Percentiles rank a stretch among this genome's conserved stretches.
Conservation (phyloP, 2,329 filamentous ascomycete genomes). For the Cordyceps farinosa region DNA sequence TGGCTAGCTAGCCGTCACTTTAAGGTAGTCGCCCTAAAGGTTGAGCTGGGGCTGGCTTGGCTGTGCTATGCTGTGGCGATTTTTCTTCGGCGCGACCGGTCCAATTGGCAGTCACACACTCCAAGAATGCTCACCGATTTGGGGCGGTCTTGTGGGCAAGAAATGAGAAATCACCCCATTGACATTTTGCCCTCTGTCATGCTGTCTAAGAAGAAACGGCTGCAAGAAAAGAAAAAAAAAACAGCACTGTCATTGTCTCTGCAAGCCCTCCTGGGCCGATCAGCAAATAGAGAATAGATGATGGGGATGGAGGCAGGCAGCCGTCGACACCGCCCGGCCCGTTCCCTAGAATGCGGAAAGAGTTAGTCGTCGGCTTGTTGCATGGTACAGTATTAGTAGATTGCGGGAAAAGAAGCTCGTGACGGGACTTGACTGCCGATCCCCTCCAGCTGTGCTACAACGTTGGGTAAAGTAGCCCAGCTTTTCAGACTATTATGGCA, state of each 20-base stretch:
- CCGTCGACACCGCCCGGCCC: constrained; percentile 2
- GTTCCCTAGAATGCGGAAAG: constrained; percentile 7
- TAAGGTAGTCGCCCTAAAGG: not conserved
- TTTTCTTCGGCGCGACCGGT: not conserved
- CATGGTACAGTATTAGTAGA: not conserved
- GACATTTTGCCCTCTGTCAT: not conserved
- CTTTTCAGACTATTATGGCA: not conserved
- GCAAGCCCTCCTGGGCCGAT: not conserved
- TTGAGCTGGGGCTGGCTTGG: not conserved
- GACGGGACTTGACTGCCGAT: constrained; percentile 15
- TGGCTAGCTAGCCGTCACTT: no score
- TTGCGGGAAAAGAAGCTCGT: constrained; percentile 14
- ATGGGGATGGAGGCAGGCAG: not conserved
- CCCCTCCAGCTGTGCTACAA: not conserved
- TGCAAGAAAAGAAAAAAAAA: not conserved
- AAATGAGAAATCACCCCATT: not conserved
- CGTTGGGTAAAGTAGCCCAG: not conserved
- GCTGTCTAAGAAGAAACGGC: not conserved
- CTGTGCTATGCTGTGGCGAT: not conserved
- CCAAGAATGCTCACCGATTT: not conserved
- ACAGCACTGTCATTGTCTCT: not conserved
- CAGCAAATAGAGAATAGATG: not conserved
- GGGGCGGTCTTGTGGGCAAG: not conserved
- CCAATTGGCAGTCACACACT: not conserved
- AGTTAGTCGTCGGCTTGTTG: not conserved